Base-by-base conservation (phyloP, 1,139 yeast genomes). In the Pichiaceae sp. region DNA sequence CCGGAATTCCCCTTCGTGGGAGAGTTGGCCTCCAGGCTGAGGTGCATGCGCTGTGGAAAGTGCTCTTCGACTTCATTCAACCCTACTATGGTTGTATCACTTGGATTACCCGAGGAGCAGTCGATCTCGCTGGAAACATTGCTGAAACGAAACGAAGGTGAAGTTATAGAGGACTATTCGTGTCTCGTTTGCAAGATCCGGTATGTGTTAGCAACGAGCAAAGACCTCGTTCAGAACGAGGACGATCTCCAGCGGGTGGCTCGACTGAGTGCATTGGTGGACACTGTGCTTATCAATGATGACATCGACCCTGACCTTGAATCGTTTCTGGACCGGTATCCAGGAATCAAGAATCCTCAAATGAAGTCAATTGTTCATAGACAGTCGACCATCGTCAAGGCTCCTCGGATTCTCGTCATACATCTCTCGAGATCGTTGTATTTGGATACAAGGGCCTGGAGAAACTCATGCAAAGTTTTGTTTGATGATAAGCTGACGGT, bases 371-470 rank as follows among this genome's bases (percentile, higher is more conserved):
- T 80, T 0, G 87, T 87, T 3, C 70, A 75, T 36, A 78, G 83
- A 49, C 72, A 70, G 42, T 74, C 80, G 0, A 68, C 70, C 32
- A 71, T 84, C 32, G 66, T 75, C 29, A 69, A 71, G 42, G 73
- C 87, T 3, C 96, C 97, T 1, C 68, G 72, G 38, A 65, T 84
- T 11, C 66, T 87, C 42, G 75, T 85, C 0, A 62, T 89, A 16
- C 96, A 89, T 55, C 62, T 89, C 36, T 84, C 95, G 4, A 68
- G 97, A 48, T 86, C 96, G 0, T 70, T 82, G 28, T 87, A 72
- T 53, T 70, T 75, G 38, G 87, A 84, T n/a, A 73, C 75, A 36
- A 75, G 72, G 21, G 76, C 83, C 2, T 68, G 80, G 3, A 72
- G 95, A 50, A 89, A 87, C 56, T 66, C 83, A 4, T 86, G 96